Conservation (phyloP, 306 rosid genomes). For the Cucurbita pepo region DNA sequence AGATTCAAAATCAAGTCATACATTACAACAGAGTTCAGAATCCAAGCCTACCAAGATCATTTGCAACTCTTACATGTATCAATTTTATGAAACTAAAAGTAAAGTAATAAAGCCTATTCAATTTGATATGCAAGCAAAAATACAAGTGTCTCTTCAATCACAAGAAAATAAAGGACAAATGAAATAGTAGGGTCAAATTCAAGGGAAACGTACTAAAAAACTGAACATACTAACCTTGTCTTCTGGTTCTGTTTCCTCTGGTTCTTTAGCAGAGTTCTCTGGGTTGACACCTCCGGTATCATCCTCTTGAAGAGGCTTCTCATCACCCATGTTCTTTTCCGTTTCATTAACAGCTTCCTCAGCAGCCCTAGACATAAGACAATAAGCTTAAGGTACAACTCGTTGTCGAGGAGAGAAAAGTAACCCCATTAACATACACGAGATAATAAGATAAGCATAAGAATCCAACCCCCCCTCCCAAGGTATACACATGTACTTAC, state of each 20-base stretch:
- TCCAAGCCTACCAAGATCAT: neutral
- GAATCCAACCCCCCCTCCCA: neutral
- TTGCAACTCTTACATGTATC: neutral
- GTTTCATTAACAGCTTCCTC: slow-evolving; percentile 50
- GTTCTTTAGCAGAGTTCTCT: slow-evolving; percentile 38
- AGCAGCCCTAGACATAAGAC: slow-evolving; percentile 26
- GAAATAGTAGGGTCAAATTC: neutral
- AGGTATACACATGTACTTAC: slow-evolving; percentile 16
- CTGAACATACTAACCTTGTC: slow-evolving; percentile 37
- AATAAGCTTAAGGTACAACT: neutral
- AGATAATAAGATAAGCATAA: neutral
- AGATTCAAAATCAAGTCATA: neutral
- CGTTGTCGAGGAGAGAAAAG: neutral
- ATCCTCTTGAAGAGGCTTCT: slow-evolving; percentile 59
- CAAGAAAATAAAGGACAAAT: neutral
- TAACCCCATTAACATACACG: neutral
- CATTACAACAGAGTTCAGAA: neutral
- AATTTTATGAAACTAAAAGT: neutral
- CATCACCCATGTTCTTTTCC: slow-evolving; percentile 50
- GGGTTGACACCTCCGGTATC: slow-evolving; percentile 35
- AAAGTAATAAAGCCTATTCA: neutral
- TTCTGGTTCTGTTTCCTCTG: slow-evolving; percentile 73
- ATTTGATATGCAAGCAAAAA: neutral
- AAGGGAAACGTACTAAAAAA: neutral
- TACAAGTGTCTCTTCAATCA: neutral